Percentiles rank a stretch among this genome's conserved stretches.
Conservation (phyloP, 2,329 filamentous ascomycete species). For the Fusarium albosuccineum region DNA sequence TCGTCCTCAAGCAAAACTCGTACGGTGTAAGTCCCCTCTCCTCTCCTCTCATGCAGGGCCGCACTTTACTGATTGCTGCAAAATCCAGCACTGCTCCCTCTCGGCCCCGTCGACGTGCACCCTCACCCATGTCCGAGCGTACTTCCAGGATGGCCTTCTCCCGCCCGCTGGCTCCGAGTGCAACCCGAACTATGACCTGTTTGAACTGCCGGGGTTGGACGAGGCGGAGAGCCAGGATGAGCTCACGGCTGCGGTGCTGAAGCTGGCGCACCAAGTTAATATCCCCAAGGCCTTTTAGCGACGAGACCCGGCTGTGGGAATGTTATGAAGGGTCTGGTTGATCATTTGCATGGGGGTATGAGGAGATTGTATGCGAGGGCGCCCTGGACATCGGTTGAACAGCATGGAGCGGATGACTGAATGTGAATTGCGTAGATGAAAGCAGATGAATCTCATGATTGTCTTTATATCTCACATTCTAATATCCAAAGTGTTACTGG, state of each 20-base stretch:
- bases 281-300: conserved; percentile 31
- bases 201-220: conserved; percentile 48
- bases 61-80: background rate
- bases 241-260: conserved; percentile 31
- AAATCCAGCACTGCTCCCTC: conserved; percentile 62
- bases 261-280: conserved; percentile 33
- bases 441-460: background rate
- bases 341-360: background rate
- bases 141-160: conserved; percentile 61
- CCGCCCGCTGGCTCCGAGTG: conserved; percentile 62
- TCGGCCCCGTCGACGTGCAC: conserved; percentile 61
- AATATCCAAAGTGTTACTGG: background rate
- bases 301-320: background rate
- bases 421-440: background rate
- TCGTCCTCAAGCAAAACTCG: conserved; percentile 62
- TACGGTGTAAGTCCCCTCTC: conserved; percentile 59
- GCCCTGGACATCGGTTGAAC: too few relatives aligned
- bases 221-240: conserved; percentile 31
- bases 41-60: background rate
- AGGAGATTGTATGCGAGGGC: too few relatives aligned
- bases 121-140: conserved; percentile 54
- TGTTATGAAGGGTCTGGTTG: background rate
- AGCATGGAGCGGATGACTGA: too few relatives aligned
- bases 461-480: too few relatives aligned
- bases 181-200: conserved; percentile 59